A percentile compares a stretch with the other conserved stretches of the same genome.
Conservation (phyloP, 1,284 basidiomycete species). For the Trichosporon sp. region DNA sequence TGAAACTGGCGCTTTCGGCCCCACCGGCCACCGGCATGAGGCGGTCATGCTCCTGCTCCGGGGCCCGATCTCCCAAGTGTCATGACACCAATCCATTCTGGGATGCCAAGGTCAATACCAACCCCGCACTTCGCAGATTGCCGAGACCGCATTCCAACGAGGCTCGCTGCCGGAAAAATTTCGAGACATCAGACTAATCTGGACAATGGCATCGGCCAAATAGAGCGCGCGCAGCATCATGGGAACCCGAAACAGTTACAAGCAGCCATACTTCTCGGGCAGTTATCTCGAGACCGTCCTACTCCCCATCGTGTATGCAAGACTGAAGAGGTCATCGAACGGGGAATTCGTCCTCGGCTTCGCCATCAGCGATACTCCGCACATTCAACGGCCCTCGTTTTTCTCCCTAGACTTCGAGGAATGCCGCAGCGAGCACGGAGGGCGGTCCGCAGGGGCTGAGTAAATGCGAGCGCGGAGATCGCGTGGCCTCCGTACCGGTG, state of each 20-base stretch:
- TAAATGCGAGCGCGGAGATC: neutral
- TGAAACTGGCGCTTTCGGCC: neutral
- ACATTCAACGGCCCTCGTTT: no score
- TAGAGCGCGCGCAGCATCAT: neutral
- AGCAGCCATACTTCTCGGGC: no score
- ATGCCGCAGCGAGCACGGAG: no score
- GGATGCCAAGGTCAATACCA: neutral
- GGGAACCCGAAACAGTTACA: no score
- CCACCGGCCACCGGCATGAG: neutral
- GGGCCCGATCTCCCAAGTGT: neutral
- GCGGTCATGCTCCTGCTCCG: neutral
- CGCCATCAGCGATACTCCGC: no score
- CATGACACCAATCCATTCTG: neutral
- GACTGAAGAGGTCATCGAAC: no score
- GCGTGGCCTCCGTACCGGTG: neutral
- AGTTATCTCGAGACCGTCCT: no score
- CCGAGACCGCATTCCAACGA: neutral
- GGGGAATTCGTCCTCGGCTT: no score
- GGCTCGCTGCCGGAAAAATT: neutral
- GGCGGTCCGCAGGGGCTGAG: no score
- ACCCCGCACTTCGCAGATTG: neutral
- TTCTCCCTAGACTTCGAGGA: no score
- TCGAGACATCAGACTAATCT: neutral
- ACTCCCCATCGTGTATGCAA: no score
- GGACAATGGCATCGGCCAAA: neutral